These are phyloP conservation scores for Saturnispora quitensis DNA, from an alignment of 805 yeast genomes.

Conservation along the genomic window DNA sequence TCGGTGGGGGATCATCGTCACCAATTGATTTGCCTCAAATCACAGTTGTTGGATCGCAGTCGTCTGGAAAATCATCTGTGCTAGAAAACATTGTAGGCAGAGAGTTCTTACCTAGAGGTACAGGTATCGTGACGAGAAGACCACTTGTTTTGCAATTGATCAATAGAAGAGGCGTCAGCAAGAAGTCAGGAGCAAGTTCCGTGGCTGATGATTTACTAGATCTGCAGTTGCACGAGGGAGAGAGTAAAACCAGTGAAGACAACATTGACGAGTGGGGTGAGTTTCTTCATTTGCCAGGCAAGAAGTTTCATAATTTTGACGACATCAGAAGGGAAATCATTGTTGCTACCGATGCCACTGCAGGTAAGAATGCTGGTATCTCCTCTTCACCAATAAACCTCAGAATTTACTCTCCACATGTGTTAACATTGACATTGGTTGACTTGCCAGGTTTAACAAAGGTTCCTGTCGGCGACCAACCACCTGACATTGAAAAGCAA, in stretches of 20 bases:
- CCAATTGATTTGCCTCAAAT: conserved; percentile 91
- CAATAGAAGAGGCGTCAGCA: conserved; percentile 37
- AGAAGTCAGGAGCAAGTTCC: conserved; percentile 11
- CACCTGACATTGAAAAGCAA: conserved; percentile 91
- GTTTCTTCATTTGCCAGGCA: conserved; percentile 84
- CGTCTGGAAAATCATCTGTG: conserved; percentile 83
- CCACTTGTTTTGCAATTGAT: conserved; percentile 77
- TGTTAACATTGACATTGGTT: conserved; percentile 84
- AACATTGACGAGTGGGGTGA: conserved; percentile 94
- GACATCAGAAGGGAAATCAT: conserved; percentile 88
- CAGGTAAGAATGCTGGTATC: conserved; percentile 81
- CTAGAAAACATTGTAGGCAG: conserved; percentile 86
- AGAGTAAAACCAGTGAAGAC: conserved; percentile 52
- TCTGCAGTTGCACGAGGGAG: conserved; percentile 35
- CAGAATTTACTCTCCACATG: conserved; percentile 89
- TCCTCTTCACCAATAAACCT: conserved; percentile 88
- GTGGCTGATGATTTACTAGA: conserved; percentile 32
- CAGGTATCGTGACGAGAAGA: conserved; percentile 87
- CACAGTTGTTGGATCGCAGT: conserved; percentile 92
- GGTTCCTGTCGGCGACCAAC: conserved; percentile 99
- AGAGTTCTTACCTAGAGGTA: conserved; percentile 85
- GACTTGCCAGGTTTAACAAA: conserved; percentile 97
- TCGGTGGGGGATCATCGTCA: conserved; percentile 83
- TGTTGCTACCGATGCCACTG: conserved; percentile 78
- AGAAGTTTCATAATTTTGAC: conserved; percentile 78